Evolutionary conservation across 2,329 filamentous ascomycete genomes (phyloP).

Genomic region (Fusarium siculi): DNA sequence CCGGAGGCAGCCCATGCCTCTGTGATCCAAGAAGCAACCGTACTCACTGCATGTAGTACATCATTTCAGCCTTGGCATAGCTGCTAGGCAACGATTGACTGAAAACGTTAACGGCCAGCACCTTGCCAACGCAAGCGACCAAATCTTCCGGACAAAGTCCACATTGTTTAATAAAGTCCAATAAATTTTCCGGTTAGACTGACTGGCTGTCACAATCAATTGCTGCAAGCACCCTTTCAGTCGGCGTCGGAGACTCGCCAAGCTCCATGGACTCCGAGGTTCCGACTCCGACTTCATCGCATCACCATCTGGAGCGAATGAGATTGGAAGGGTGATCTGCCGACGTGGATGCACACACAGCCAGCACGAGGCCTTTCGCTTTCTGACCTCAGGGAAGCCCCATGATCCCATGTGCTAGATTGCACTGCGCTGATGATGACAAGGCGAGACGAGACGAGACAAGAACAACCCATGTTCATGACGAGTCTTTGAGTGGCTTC

Average conservation of each 20-base stretch:
- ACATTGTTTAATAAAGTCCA: conserved; percentile 17
- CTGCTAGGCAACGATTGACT: conserved; percentile 32
- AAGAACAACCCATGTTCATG: conserved; percentile 3
- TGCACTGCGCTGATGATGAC: not conserved
- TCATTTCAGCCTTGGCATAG: conserved; percentile 32
- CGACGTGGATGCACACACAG: conserved; percentile 23
- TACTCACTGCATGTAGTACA: conserved; percentile 12
- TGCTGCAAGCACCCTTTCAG: conserved; percentile 14
- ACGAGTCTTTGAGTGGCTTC: not conserved
- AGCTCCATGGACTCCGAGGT: conserved; percentile 18
- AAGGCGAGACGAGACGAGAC: conserved; percentile 31
- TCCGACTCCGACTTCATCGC: conserved; percentile 10
- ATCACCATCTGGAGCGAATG: conserved; percentile 6
- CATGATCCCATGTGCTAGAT: conserved; percentile 8
- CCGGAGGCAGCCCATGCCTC: conserved; percentile 33
- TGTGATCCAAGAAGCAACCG: not conserved
- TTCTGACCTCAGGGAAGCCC: conserved; percentile 17
- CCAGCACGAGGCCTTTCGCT: not conserved
- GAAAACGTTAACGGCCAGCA: conserved; percentile 29
- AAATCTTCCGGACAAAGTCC: conserved; percentile 24
- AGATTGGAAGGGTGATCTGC: conserved; percentile 35
- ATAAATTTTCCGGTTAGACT: conserved; percentile 3
- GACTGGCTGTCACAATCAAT: not conserved
- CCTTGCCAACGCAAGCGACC: conserved; percentile 39
- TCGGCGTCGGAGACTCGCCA: conserved; percentile 10